These are phyloP conservation scores for Aureobasidium sp. DNA, from an alignment of 2,329 filamentous ascomycete genomes.

Conservation along the genomic window DNA sequence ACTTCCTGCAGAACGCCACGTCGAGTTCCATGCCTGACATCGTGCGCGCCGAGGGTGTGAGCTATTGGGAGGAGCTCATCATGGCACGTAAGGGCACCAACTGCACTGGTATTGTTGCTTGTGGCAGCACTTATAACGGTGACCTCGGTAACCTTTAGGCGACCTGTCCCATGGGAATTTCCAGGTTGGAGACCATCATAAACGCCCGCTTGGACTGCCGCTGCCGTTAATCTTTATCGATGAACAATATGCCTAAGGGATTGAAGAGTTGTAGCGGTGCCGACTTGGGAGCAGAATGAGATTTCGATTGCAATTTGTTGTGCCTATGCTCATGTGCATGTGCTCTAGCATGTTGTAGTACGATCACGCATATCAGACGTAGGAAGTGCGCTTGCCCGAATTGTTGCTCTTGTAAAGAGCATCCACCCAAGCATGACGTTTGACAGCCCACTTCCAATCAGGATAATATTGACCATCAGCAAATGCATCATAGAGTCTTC, in stretches of 20 bases:
- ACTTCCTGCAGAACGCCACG: slow-evolving; percentile 7
- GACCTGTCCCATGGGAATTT: background rate
- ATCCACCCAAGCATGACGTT: slow-evolving; percentile 44
- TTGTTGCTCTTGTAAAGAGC: slow-evolving; percentile 16
- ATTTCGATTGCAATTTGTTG: background rate
- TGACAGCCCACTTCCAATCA: slow-evolving; percentile 38
- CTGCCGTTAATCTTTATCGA: too few species aligned
- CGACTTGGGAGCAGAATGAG: background rate
- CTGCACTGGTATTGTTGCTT: slow-evolving; percentile 21
- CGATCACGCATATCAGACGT: background rate
- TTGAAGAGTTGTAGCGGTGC: background rate
- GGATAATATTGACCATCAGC: slow-evolving; percentile 23
- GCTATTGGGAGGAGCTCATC: slow-evolving; percentile 26
- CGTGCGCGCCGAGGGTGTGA: slow-evolving; percentile 38
- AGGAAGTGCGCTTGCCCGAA: background rate
- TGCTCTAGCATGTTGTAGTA: background rate
- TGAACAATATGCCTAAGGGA: background rate
- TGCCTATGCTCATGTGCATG: background rate
- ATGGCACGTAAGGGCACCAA: slow-evolving; percentile 20
- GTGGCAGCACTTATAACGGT: slow-evolving; percentile 17
- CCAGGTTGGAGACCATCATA: too few species aligned
- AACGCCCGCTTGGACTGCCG: background rate
- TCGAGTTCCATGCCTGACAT: slow-evolving; percentile 32
- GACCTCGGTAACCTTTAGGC: slow-evolving; percentile 3
- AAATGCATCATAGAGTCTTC: slow-evolving; percentile 21